Evolutionary conservation across 106 monocot genomes (phyloP).

Genomic region (Platanthera zijinensis): DNA sequence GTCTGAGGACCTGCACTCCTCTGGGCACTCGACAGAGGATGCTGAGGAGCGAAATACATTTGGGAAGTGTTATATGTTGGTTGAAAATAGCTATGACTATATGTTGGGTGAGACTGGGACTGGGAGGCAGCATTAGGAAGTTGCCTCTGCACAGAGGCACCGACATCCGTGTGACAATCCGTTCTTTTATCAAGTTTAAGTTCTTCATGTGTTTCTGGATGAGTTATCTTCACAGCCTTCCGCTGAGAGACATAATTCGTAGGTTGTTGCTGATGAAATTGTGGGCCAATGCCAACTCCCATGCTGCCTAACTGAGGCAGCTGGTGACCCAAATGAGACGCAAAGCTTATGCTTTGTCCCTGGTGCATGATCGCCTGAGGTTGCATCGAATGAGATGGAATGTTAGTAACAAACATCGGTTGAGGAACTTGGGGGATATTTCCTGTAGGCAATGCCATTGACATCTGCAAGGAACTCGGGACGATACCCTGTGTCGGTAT

Average conservation of each 20-base stretch:
- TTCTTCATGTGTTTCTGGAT: conserved; percentile 35
- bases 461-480: conserved; percentile 28
- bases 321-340: conserved; percentile 52
- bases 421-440: conserved; percentile 46
- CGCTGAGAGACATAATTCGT: conserved; percentile 15
- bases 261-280: conserved; percentile 38
- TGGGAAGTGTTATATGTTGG: conserved; percentile 17
- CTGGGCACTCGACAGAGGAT: conserved; percentile 36
- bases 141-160: conserved; percentile 10
- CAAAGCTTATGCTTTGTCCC: conserved; percentile 49
- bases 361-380: conserved; percentile 66
- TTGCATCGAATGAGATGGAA: conserved; percentile 57
- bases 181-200: conserved; percentile 26
- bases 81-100: conserved; percentile 27
- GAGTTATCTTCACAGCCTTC: conserved; percentile 29
- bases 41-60: conserved; percentile 31
- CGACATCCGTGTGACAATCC: conserved; percentile 11
- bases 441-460: conserved; percentile 42
- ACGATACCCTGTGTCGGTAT: conserved; percentile 7
- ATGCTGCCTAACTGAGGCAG: conserved; percentile 38
- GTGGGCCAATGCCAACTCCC: conserved; percentile 33
- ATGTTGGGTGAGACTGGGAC: conserved; percentile 17
- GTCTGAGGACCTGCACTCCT: conserved; percentile 32
- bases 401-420: conserved; percentile 43
- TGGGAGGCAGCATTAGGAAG: conserved; percentile 17